Evolutionary conservation across 176 grass and related monocot species (phyloP), one percentile per base, ranked within the genome.

Genomic region (Aegilops longissima): DNA sequence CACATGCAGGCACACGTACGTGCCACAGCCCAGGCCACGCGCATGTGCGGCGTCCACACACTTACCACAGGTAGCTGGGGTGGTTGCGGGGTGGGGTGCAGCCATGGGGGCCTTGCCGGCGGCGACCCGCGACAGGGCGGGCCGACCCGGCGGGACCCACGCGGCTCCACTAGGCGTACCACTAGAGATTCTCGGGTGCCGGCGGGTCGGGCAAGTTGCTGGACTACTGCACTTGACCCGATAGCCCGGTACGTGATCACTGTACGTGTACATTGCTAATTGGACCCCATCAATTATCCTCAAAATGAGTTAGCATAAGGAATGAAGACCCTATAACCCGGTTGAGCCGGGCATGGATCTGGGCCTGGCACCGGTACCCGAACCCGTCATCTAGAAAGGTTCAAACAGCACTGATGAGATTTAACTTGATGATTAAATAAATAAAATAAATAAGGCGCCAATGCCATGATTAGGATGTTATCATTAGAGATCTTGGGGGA

Each of bases 391-490:
- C 80, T 79, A 59, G 64, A 54, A 79, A 73, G 70, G 77, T 16
- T 13, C 34, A 65, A 39, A 35, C 18, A 69, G 30, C 14, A 30
- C 12, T 77, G 39, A 42, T 30, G 23, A 73, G 78, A 64, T 56
- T 21, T 27, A 31, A 13, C 20, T 67, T n/a, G 66, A 62, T 73
- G 31, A 52, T 1, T 25, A 24, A 73, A 36, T 25, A 25, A 25
- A 25, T 27, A 64, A 24, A 36, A 9, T 12, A 77, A 77, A 17
- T 29, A 54, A 29, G 65, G n/a, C 18, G 74, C 74, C 18, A 42
- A 31, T 61, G 86, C 85, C 86, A 88, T 91, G 86, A 91, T 91
- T 91, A 88, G 81, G 89, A 84, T 69, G 89, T 82, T 77, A 88
- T 91, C 68, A 91, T 88, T 80, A 85, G 70, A 88, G 81, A 85